Conservation (phyloP, 768 basidiomycete species). For the Pleurotus djamor region DNA sequence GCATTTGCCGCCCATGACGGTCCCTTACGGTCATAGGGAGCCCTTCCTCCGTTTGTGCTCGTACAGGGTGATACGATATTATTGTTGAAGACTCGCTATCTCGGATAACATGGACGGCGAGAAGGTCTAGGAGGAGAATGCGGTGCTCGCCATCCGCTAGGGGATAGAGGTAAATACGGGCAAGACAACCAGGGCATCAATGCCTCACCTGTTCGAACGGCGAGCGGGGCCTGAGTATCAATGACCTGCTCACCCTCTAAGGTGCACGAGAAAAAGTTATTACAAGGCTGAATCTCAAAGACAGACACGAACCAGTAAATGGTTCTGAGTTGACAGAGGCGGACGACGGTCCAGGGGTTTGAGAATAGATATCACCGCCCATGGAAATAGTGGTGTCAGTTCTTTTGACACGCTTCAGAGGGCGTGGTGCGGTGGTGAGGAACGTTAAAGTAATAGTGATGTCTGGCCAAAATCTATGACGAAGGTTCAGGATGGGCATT, state of each 20-base stretch:
- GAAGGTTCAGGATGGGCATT: background rate
- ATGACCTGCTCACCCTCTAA: slow-evolving; percentile 21
- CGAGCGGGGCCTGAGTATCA: slow-evolving; percentile 37
- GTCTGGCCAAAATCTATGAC: slow-evolving; percentile 21
- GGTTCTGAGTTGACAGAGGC: background rate
- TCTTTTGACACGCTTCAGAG: background rate
- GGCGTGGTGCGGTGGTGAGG: background rate
- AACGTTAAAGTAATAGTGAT: slow-evolving; percentile 42
- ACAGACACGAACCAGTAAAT: background rate
- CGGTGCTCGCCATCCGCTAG: slow-evolving; percentile 19
- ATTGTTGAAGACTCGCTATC: slow-evolving; percentile 42
- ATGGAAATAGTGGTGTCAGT: background rate
- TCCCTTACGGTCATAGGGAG: background rate
- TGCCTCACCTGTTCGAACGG: slow-evolving; percentile 27
- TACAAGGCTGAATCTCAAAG: background rate
- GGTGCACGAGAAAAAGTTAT: background rate
- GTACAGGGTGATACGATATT: slow-evolving; percentile 45
- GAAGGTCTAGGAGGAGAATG: slow-evolving; percentile 40
- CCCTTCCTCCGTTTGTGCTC: background rate
- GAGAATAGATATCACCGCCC: background rate
- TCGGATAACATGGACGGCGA: slow-evolving; percentile 48
- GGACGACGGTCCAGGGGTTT: background rate
- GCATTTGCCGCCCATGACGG: background rate
- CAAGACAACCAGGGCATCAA: too few species aligned
- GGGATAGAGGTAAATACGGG: too few species aligned